These are phyloP conservation scores for Neopestalotiopsis clavispora DNA, from an alignment of 2,329 filamentous ascomycete genomes.

Conservation along the genomic window DNA sequence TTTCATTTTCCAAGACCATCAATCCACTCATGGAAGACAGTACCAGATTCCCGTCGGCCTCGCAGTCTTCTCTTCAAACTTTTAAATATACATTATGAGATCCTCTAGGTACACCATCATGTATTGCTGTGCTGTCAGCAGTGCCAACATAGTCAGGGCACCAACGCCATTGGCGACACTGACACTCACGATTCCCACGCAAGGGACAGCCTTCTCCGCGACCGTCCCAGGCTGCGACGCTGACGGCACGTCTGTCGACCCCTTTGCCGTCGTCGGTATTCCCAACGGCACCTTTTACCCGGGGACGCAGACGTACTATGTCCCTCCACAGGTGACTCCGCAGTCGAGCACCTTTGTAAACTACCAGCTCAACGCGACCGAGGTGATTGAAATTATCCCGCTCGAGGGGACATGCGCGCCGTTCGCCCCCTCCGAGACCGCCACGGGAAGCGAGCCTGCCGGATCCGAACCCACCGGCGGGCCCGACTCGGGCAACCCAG, in stretches of 20 bases:
- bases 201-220: conserved; percentile 18
- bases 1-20: too few species aligned
- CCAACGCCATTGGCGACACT: conserved; percentile 13
- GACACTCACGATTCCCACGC: conserved; percentile 17
- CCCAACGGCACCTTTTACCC: conserved; percentile 22
- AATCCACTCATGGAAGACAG: too few species aligned
- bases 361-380: conserved; percentile 17
- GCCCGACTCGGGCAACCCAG: neutral
- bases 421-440: neutral
- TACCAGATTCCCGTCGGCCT: too few species aligned
- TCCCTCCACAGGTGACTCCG: conserved; percentile 18
- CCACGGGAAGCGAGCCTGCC: neutral
- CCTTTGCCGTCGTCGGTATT: conserved; percentile 19
- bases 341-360: conserved; percentile 16
- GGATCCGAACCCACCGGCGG: neutral
- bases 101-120: neutral
- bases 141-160: conserved; percentile 2
- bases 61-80: too few species aligned
- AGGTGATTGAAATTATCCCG: conserved; percentile 18
- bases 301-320: conserved; percentile 17
- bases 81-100: neutral
- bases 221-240: conserved; percentile 18
- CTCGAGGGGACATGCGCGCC: conserved; percentile 15
- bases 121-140: neutral
- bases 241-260: conserved; percentile 16